A percentile compares a stretch with the other conserved stretches of the same genome.
phyloP scores from a whole-genome alignment of 2,329 filamentous ascomycete genomes.

The Fusarium sp. region DNA sequence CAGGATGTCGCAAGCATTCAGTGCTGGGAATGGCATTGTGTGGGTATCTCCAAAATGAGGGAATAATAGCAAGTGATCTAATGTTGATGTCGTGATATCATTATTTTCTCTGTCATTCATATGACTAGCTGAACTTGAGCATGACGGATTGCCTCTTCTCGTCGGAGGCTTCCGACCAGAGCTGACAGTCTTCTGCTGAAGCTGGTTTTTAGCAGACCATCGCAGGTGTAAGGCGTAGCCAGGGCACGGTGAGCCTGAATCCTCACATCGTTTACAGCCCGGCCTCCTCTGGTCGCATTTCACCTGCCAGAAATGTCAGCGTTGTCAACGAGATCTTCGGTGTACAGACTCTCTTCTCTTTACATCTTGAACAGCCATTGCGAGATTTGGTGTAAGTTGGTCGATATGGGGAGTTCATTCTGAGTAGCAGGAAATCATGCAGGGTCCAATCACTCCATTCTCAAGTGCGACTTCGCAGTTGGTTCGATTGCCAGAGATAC shows the following conservation, averaged over 20 bases:
- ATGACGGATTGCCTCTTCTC: background rate
- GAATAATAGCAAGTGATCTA: background rate
- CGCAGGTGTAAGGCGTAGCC: background rate
- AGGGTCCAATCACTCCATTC: background rate
- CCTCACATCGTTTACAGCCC: background rate
- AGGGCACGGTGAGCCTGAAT: background rate
- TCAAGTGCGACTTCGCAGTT: background rate
- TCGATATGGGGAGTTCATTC: background rate
- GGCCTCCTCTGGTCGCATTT: background rate
- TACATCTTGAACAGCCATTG: background rate
- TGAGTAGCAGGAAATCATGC: background rate
- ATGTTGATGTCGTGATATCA: background rate
- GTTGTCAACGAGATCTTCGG: no score
- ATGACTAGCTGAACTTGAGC: background rate
- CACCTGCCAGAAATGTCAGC: background rate
- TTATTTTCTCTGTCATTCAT: background rate
- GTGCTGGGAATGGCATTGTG: background rate
- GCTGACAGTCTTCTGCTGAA: background rate
- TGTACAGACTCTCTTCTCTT: background rate
- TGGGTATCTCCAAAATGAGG: background rate
- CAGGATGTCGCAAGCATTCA: background rate
- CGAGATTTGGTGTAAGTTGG: background rate
- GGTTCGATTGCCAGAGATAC: background rate
- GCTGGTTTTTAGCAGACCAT: background rate
- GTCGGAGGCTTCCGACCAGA: background rate